Conservation (phyloP, 805 yeast genomes). For the Starmerella potacharoeniae region DNA sequence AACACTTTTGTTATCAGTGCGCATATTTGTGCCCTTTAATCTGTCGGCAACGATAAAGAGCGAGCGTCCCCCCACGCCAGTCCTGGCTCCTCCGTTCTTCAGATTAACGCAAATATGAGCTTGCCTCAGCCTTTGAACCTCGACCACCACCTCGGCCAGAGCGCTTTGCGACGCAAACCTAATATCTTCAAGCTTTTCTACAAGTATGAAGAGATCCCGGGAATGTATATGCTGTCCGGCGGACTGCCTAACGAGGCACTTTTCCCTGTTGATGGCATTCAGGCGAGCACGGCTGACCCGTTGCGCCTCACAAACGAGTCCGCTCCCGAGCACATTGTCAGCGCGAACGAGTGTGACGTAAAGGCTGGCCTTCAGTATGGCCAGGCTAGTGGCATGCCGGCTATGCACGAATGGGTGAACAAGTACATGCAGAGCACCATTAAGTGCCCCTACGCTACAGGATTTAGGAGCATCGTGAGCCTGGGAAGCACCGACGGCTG, state of each 20-base stretch:
- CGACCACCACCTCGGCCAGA: slow-evolving; percentile 21
- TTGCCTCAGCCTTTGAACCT: slow-evolving; percentile 15
- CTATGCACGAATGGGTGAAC: slow-evolving; percentile 51
- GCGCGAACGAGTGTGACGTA: slow-evolving; percentile 28
- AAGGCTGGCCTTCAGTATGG: slow-evolving; percentile 86
- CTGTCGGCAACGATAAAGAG: background rate
- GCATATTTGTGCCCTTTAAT: background rate
- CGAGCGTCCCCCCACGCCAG: background rate
- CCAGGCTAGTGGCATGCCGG: slow-evolving; percentile 68
- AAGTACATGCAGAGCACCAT: slow-evolving; percentile 38
- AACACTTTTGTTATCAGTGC: slow-evolving; percentile 1
- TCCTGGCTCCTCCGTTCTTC: background rate
- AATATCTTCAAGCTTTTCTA: slow-evolving; percentile 23
- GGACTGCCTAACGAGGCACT: slow-evolving; percentile 23
- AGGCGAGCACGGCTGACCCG: slow-evolving; percentile 12
- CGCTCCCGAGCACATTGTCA: slow-evolving; percentile 4
- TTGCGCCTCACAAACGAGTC: background rate
- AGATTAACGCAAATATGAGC: background rate
- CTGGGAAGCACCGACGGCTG: slow-evolving; percentile 25
- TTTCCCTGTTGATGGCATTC: slow-evolving; percentile 20
- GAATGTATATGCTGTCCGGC: slow-evolving; percentile 21
- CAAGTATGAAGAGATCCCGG: slow-evolving; percentile 22
- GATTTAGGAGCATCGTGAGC: slow-evolving; percentile 19
- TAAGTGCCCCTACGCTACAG: slow-evolving; percentile 21
- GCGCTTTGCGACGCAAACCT: slow-evolving; percentile 21